Evolutionary conservation across 495 filamentous ascomycete genomes (phyloP).

Genomic region (Trichoderma orchidacearum): DNA sequence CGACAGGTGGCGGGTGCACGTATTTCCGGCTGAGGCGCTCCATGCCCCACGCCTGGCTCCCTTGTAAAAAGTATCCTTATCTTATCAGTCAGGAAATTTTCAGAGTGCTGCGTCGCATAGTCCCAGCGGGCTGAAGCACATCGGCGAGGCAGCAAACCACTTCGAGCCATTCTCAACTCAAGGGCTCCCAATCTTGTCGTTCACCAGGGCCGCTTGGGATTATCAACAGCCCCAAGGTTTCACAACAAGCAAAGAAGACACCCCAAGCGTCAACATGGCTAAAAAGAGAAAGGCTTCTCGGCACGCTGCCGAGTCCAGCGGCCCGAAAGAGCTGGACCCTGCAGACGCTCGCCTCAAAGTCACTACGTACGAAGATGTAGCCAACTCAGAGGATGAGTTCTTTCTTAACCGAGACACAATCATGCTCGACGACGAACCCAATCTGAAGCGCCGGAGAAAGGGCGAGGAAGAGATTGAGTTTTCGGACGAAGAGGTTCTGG

Average conservation of each 20-base stretch:
- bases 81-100: conserved; percentile 1
- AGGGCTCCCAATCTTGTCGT: neutral
- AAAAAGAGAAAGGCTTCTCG: conserved; percentile 68
- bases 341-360: conserved; percentile 43
- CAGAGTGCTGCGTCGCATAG: neutral
- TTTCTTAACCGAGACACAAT: conserved; percentile 72
- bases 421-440: conserved; percentile 64
- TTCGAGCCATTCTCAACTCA: neutral
- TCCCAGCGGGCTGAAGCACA: neutral
- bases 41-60: neutral
- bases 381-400: conserved; percentile 88
- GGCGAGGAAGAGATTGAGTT: conserved; percentile 45
- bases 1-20: neutral
- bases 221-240: neutral
- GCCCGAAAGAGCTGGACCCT: conserved; percentile 34
- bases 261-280: conserved; percentile 39
- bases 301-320: conserved; percentile 20
- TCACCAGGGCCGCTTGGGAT: neutral
- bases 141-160: neutral
- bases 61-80: neutral
- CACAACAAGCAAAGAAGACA: too few relatives aligned
- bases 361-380: conserved; percentile 67
- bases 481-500: conserved; percentile 84
- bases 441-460: conserved; percentile 60
- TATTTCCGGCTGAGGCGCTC: neutral